Evolutionary conservation across 2,329 filamentous ascomycete genomes (phyloP).

Genomic region (Cercospora nicotianae): DNA sequence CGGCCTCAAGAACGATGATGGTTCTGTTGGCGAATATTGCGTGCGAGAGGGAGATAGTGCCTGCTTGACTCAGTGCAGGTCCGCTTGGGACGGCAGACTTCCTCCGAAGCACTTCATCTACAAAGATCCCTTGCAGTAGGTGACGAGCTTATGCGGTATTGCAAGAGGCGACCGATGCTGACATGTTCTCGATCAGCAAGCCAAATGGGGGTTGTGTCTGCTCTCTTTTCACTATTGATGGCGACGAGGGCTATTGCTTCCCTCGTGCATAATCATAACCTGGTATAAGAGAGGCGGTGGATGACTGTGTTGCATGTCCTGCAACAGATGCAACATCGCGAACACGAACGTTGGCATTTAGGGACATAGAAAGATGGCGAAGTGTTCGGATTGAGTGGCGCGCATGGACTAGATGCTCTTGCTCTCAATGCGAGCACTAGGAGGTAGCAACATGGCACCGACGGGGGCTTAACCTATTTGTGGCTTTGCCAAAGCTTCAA

Average conservation of each 20-base stretch:
- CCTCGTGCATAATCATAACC: neutral
- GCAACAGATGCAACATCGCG: too few species aligned
- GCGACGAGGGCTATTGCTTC: neutral
- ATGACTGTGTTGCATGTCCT: too few species aligned
- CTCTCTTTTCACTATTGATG: neutral
- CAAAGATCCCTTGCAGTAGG: neutral
- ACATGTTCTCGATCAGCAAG: neutral
- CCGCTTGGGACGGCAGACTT: neutral
- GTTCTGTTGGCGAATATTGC: neutral
- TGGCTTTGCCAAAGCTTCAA: too few species aligned
- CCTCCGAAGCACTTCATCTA: neutral
- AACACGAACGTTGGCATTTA: too few species aligned
- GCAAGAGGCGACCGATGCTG: neutral
- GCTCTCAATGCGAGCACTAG: too few species aligned
- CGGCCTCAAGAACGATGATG: neutral
- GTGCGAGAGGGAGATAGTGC: neutral
- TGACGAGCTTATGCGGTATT: neutral
- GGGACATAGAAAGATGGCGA: too few species aligned
- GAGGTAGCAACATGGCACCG: too few species aligned
- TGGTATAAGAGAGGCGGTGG: neutral
- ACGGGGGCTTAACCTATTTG: too few species aligned
- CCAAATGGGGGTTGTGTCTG: neutral
- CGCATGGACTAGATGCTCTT: too few species aligned
- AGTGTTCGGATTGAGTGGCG: too few species aligned
- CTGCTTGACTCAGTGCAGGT: neutral